phyloP scores from a whole-genome alignment of 768 basidiomycete genomes.

The Melanogaster broomeanus region DNA sequence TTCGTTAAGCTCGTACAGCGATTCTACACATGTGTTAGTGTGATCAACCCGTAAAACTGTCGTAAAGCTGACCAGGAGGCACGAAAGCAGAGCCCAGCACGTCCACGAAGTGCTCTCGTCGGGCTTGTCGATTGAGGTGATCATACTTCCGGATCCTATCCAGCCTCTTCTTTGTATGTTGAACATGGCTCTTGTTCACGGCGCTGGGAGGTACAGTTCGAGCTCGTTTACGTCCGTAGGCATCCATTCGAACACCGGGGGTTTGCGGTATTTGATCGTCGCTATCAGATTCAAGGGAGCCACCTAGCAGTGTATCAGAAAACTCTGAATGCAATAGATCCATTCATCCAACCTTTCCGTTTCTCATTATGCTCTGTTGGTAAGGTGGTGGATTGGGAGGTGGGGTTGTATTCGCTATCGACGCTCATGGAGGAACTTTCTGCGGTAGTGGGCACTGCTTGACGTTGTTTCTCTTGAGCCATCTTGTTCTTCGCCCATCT shows the following conservation, averaged over 20 bases:
- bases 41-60: not conserved
- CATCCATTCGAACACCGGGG: conserved; percentile 31
- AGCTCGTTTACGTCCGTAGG: conserved; percentile 44
- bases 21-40: conserved; percentile 10
- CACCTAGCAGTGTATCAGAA: conserved; percentile 11
- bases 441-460: conserved; percentile 30
- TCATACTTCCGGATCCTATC: conserved; percentile 41
- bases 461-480: conserved; percentile 30
- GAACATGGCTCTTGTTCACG: conserved; percentile 36
- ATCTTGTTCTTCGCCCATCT: conserved; percentile 29
- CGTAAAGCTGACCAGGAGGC: conserved; percentile 18
- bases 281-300: conserved; percentile 30
- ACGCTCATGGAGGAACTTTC: conserved; percentile 35
- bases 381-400: conserved; percentile 17
- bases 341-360: conserved; percentile 48
- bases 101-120: conserved; percentile 42
- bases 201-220: conserved; percentile 50
- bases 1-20: conserved; percentile 12
- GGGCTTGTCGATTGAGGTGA: conserved; percentile 38
- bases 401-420: conserved; percentile 18
- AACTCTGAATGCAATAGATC: not conserved
- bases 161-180: conserved; percentile 44
- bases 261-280: conserved; percentile 21
- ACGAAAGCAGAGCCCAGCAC: conserved; percentile 30
- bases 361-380: conserved; percentile 36